Evolutionary conservation across 805 yeast genomes (phyloP), one percentile per base, ranked within the genome.

Genomic region (Suhomyces canberraensis): DNA sequence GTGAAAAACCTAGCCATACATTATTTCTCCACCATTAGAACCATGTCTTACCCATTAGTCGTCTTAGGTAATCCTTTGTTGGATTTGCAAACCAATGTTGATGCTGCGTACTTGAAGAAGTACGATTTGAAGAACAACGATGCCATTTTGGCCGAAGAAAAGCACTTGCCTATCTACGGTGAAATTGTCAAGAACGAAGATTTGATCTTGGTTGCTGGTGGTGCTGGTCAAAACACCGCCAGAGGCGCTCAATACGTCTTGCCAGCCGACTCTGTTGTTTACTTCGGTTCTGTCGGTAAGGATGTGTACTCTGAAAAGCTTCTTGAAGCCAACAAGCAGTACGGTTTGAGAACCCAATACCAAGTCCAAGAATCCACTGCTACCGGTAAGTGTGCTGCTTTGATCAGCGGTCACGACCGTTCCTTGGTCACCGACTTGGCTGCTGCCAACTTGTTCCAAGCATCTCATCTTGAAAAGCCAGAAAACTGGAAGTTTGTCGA

Each of bases 191-290:
- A 71, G 25, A 69, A 68, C 59, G 69, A 74, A 25, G 76, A 73
- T 41, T 79, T 87, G 45, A 76, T 79, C 53, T 66, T 80, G 44
- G 78, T 91, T 50, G 98, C 99, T 44, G 99, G 99, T 52, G 99
- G 99, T 62, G 99, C 99, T 54, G 98, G 97, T 43, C 99, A 93
- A 72, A 93, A 93, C 74, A 79, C 98, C 47, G 97, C 98, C 40
- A 81, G 99, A 69, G 99, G 96, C 58, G 98, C 98, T 34, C 97
- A 91, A 60, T 91, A 87, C 69, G 65, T 88, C 39, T 75, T 93
- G 35, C 96, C 97, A 42, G 64, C 70, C 31, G 64, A 79, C 51
- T 79, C 91, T 21, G 98, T 93, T 39, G 84, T 83, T 36, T 93
- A 93, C 74, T 87, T 91, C 59, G 99, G 99, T 37, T 83, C 95